Conservation (phyloP, 2,329 filamentous ascomycete genomes). For the Talaromyces atroroseus region DNA sequence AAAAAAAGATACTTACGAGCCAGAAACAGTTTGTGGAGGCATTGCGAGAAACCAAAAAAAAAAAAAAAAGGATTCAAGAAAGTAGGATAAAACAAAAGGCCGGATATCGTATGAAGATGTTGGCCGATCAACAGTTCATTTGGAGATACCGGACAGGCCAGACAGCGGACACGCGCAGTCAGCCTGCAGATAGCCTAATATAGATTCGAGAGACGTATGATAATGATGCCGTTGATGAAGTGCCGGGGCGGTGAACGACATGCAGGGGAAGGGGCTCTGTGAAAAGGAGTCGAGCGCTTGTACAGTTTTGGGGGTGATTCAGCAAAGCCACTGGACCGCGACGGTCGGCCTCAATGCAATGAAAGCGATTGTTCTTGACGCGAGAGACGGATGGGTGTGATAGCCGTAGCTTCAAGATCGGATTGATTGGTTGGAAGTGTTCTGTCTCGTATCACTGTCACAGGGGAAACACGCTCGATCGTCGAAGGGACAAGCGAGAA, state of each 20-base stretch:
- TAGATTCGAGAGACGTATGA: not conserved
- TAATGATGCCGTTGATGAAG: not conserved
- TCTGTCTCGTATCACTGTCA: not conserved
- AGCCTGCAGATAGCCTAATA: conserved; percentile 6
- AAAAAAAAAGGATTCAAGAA: not conserved
- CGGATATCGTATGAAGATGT: conserved; percentile 3
- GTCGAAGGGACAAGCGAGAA: conserved; percentile 3
- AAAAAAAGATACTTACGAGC: conserved; percentile 6
- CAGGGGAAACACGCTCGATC: not conserved
- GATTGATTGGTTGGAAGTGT: not conserved
- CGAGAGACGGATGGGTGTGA: not conserved
- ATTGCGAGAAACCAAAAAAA: not conserved
- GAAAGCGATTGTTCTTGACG: not conserved
- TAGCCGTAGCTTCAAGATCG: not conserved
- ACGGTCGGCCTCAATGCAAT: not conserved
- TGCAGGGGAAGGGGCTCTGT: not conserved
- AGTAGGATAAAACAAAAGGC: not conserved
- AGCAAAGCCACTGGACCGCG: not conserved
- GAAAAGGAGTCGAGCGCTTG: not conserved
- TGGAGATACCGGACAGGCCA: conserved; percentile 6
- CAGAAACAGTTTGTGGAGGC: conserved; percentile 12
- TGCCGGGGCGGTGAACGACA: not conserved
- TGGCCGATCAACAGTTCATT: conserved; percentile 13
- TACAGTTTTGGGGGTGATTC: not conserved
- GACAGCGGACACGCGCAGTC: conserved; percentile 12